Base-by-base conservation (phyloP, 1,284 basidiomycete species). In the Cystobasidiaceae sp. region DNA sequence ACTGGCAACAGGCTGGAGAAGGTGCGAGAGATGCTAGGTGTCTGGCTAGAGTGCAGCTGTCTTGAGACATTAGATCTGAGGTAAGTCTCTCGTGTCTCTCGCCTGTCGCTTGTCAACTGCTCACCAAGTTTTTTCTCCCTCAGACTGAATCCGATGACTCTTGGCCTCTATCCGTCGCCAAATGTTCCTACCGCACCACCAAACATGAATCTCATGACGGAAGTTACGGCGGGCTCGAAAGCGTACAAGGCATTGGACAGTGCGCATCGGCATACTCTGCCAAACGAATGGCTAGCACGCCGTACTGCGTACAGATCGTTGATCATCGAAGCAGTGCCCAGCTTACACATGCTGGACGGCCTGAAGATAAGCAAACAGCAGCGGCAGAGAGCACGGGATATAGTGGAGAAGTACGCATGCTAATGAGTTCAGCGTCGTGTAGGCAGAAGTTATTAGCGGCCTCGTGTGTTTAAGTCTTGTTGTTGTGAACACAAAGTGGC, bases 101-200 rank as follows among this genome's bases (percentile, higher is more conserved):
- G 0, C 7, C n/a, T 28, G 39, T 28, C 41, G 33, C 32, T 27
- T 6, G 67, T 33, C 27, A 21, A 45, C 13, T 55, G 46, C 17
- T 19, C 43, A 51, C 33, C 62, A 23, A 34, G 55, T 45, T 45
- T n/a, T 59, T 49, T 50, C 52, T 27, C 71, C 57, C 75, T 19
- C 23, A 88, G 87, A 80, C 93, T 93, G 90, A 96, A 97, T 75
- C 92, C 93, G 55, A 89, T 88, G 69, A 94, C 91, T 27, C 83
- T 93, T n/a, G 88, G 88, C 5, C 93, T 90, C 86, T 96, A 96
- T 77, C 81, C 94, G 25, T 69, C 67, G 1, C 68, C 66, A 0
- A 56, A 63, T 59, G 8, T 25, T 25, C 55, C 17, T 17, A 19
- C 33, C 4, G 54, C 39, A 21, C 64, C 54, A 1, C 39, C 43